Evolutionary conservation across 495 filamentous ascomycete genomes (phyloP).

Genomic region (Hypoxylon perforatum): DNA sequence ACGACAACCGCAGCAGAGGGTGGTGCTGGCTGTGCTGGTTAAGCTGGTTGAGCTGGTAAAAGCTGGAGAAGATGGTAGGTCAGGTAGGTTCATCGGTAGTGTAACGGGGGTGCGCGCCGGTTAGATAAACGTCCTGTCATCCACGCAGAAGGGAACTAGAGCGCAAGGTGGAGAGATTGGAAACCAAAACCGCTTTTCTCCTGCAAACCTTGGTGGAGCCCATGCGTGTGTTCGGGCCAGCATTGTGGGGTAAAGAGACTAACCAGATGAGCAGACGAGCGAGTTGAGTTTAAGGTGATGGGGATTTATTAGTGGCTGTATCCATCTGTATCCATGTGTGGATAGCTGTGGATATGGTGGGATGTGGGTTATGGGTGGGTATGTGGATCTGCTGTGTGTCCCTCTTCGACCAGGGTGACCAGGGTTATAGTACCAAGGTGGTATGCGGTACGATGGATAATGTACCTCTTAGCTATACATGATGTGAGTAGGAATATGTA

Average conservation of each 20-base stretch:
- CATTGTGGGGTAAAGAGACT: constrained; percentile 42
- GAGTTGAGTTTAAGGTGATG: constrained; percentile 30
- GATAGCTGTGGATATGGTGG: constrained; percentile 2
- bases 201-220: constrained; percentile 24
- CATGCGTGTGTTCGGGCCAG: constrained; percentile 36
- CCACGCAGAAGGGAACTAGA: constrained; percentile 14
- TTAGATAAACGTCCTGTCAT: constrained; percentile 43
- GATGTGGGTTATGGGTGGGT: neutral
- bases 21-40: constrained; percentile 1
- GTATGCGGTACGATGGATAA: no score
- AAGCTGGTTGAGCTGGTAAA: neutral
- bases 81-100: constrained; percentile 21
- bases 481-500: no score
- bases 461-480: no score
- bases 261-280: constrained; percentile 25
- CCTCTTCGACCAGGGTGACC: no score
- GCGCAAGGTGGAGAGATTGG: constrained; percentile 27
- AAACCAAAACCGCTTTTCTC: constrained; percentile 34
- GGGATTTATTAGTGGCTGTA: constrained; percentile 10
- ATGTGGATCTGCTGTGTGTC: no score
- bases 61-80: constrained; percentile 17
- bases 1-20: neutral
- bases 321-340: constrained; percentile 8
- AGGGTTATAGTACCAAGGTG: no score
- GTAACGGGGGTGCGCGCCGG: constrained; percentile 41